A percentile compares a stretch with the other conserved stretches of the same genome.
Evolutionary conservation across 441 rosid genomes (phyloP).

Genomic region (Biscutella laevigata): DNA sequence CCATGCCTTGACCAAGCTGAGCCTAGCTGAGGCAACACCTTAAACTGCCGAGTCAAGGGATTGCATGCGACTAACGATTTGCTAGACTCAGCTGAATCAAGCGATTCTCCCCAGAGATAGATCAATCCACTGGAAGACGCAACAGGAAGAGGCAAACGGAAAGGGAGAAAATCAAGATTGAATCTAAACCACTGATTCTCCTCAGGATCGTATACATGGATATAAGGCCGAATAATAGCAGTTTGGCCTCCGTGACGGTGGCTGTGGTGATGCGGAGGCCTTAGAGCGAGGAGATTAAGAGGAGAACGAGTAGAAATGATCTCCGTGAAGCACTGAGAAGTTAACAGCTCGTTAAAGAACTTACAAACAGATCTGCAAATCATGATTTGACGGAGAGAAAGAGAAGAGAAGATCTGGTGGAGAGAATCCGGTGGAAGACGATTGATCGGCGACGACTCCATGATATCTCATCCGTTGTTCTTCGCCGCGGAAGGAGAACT

Average conservation of each 20-base stretch:
- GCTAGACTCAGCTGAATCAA: slow-evolving; percentile 34
- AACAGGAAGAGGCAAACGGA: slow-evolving; percentile 53
- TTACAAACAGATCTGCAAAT: slow-evolving; percentile 67
- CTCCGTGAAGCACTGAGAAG: slow-evolving; percentile 50
- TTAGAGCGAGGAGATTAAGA: slow-evolving; percentile 56
- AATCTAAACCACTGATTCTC: slow-evolving; percentile 50
- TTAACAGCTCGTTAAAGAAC: slow-evolving; percentile 46
- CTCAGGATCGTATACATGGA: slow-evolving; percentile 60
- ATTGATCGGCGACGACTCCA: slow-evolving; percentile 65
- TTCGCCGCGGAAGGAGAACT: slow-evolving; percentile 15
- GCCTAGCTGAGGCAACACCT: slow-evolving; percentile 67
- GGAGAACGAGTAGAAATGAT: slow-evolving; percentile 48
- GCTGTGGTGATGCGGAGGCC: slow-evolving; percentile 47
- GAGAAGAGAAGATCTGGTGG: slow-evolving; percentile 75
- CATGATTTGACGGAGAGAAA: slow-evolving; percentile 68
- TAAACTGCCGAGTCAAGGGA: slow-evolving; percentile 62
- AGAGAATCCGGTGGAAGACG: slow-evolving; percentile 64
- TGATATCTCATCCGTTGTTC: slow-evolving; percentile 4
- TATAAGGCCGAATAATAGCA: slow-evolving; percentile 21
- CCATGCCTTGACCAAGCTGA: slow-evolving; percentile 90
- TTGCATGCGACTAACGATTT: slow-evolving; percentile 69
- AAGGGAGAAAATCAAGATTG: slow-evolving; percentile 61
- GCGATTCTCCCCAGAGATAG: slow-evolving; percentile 64
- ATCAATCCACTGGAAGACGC: slow-evolving; percentile 61
- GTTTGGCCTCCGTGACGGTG: slow-evolving; percentile 22